Base-by-base conservation (phyloP, 1,284 basidiomycete species). In the Ceratobasidium sp. region DNA sequence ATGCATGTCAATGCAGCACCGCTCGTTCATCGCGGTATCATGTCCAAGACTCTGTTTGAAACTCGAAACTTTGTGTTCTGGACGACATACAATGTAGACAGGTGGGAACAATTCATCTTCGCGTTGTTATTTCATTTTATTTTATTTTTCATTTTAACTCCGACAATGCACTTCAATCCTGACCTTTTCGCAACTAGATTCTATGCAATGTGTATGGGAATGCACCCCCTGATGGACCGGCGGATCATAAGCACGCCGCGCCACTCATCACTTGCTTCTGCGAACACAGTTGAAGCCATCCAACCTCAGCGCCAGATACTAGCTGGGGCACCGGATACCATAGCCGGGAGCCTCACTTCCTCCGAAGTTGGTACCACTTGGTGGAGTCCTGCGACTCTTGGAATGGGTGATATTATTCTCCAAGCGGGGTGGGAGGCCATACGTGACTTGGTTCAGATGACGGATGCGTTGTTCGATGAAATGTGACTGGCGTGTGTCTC, bases 1-100 rank as follows among this genome's bases (percentile, higher is more conserved):
- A 73, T 73, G 69, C 60, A 73, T 22, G 59, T 73, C 41, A 57
- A 73, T 63, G 69, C 69, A 4, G 51, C 69, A 24, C 69, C 69
- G 22, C 69, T 73, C 36, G 47, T 73, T 1, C 69, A 57, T 41
- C 27, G 48, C 15, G 59, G 59, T 6, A 36, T 31, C 2, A 73
- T 73, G 33, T 73, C 69, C 9, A 73, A 62, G 31, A 60, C 57
- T 17, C 48, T 73, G 48, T 73, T 73, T 63, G 69, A 73, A 53
- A 54, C 69, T 19, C 69, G 69, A 1, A 73, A 73, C 47, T 73
- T 73, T 31, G 69, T 62, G 1, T 73, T 73, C 47, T 73, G 69
- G 69, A 48, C 57, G 17, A 62, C 45, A 11, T 73, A 73, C 22
- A 73, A 73, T 33, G 27, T 41, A 1, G 69, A 73, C 36, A 60